Evolutionary conservation across 164 flowering plant genomes (phyloP).

Genomic region (Vitis labrusca): DNA sequence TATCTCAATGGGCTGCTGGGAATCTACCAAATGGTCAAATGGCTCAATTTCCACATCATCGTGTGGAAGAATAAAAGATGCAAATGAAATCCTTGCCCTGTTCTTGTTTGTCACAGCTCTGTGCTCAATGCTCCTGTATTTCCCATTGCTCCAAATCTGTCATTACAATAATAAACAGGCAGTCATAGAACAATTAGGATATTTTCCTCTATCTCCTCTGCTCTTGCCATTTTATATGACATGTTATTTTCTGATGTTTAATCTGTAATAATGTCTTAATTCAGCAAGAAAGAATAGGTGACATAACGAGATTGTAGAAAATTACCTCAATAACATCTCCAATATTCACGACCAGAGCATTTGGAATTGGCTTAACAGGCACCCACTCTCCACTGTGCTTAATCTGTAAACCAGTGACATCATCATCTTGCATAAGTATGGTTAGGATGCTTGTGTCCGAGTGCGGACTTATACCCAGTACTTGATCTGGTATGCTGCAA

Average conservation of each 20-base stretch:
- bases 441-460: constrained; percentile 21
- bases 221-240: no score
- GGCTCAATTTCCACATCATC: constrained; percentile 28
- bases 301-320: background rate
- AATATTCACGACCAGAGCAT: constrained; percentile 22
- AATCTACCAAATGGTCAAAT: constrained; percentile 16
- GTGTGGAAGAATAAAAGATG: constrained; percentile 21
- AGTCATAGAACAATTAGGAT: background rate
- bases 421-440: constrained; percentile 24
- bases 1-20: constrained; percentile 1
- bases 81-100: constrained; percentile 24
- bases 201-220: no score
- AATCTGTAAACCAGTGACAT: constrained; percentile 16
- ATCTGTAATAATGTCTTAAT: no score
- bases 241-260: no score
- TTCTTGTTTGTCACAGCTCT: constrained; percentile 23
- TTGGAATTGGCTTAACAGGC: constrained; percentile 14
- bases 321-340: constrained; percentile 39
- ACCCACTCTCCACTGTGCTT: constrained; percentile 10
- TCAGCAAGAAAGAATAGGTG: no score
- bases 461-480: constrained; percentile 27
- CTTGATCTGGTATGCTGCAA: constrained; percentile 21
- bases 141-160: constrained; percentile 29
- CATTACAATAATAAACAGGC: background rate
- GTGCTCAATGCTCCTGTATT: constrained; percentile 35